Evolutionary conservation across 2,329 filamentous ascomycete genomes (phyloP).

Genomic region (Colletotrichum gloeosporioides): DNA sequence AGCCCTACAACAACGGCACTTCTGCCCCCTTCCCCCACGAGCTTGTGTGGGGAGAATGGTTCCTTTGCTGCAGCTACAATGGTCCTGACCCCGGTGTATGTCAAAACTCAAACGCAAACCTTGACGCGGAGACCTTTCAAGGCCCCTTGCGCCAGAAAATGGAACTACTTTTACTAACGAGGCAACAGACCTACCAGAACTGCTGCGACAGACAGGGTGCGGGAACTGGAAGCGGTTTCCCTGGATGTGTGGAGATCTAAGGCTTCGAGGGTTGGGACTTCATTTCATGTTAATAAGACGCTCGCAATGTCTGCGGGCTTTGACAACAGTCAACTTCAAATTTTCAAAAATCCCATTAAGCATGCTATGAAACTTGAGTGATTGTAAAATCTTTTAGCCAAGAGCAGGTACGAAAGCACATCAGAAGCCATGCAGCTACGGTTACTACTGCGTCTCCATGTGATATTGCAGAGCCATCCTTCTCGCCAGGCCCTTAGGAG

Average conservation of each 20-base stretch:
- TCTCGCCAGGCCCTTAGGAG: neutral
- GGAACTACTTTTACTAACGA: neutral
- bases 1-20: neutral
- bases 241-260: neutral
- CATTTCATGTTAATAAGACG: neutral
- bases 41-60: neutral
- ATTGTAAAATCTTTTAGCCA: too few relatives aligned
- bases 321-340: neutral
- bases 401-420: too few relatives aligned
- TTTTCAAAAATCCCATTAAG: neutral
- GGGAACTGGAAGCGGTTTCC: neutral
- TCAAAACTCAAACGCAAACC: neutral
- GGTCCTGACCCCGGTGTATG: neutral
- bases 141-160: neutral
- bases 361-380: too few relatives aligned
- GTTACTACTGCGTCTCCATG: neutral
- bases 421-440: too few relatives aligned
- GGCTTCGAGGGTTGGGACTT: neutral
- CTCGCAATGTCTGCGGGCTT: neutral
- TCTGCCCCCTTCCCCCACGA: neutral
- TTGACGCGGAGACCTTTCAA: neutral
- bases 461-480: rapidly evolving
- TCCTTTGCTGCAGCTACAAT: neutral
- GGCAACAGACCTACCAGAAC: neutral
- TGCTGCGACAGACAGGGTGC: neutral